These are phyloP conservation scores for Trypanosoma scelopori DNA, from an alignment of 208 protist species.

Conservation along the genomic window DNA sequence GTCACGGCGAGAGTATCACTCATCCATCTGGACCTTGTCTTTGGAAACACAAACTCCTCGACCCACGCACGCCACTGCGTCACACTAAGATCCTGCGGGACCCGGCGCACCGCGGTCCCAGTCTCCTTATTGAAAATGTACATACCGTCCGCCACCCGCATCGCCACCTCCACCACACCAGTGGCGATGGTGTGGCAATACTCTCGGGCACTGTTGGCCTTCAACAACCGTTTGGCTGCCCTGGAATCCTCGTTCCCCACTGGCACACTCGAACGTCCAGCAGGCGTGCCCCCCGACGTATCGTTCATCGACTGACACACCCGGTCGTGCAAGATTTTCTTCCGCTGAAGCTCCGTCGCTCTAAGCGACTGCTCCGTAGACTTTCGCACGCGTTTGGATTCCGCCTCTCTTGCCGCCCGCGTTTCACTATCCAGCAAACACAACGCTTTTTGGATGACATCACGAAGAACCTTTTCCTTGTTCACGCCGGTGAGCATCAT, in stretches of 20 bases:
- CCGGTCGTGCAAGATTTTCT: constrained; percentile 17
- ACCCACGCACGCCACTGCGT: constrained; percentile 72
- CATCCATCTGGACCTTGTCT: constrained; percentile 4
- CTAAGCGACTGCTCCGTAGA: constrained; percentile 10
- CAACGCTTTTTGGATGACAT: constrained; percentile 39
- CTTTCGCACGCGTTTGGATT: constrained; percentile 13
- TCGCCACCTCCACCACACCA: constrained; percentile 61
- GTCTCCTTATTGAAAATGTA: constrained; percentile 35
- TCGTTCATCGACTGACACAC: constrained; percentile 6
- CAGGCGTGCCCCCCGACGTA: not conserved
- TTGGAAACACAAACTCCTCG: constrained; percentile 47
- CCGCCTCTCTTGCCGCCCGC: constrained; percentile 11
- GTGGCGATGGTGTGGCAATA: constrained; percentile 47
- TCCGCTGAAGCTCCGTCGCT: constrained; percentile 21
- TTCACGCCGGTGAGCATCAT: constrained; percentile 23
- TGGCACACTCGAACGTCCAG: not conserved
- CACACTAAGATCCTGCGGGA: constrained; percentile 61
- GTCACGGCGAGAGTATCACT: constrained; percentile 27
- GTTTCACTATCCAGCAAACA: constrained; percentile 37
- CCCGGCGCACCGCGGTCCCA: constrained; percentile 46
- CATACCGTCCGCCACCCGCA: constrained; percentile 75
- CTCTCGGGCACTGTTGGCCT: constrained; percentile 16
- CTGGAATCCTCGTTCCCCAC: not conserved
- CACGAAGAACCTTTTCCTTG: constrained; percentile 28
- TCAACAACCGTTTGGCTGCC: not conserved